Conservation (phyloP, 2,329 filamentous ascomycete species). For the Shiraia bambusicola region DNA sequence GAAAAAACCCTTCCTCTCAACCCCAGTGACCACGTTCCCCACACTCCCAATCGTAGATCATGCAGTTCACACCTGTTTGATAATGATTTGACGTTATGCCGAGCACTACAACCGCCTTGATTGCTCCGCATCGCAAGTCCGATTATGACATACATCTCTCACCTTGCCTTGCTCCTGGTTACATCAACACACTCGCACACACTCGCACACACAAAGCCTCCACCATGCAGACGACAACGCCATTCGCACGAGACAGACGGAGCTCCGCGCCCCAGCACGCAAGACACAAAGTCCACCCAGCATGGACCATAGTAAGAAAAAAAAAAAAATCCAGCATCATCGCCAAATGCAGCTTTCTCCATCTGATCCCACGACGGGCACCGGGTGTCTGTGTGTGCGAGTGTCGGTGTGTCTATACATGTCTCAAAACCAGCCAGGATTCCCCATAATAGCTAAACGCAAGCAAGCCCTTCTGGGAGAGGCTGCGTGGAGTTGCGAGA, state of each 20-base stretch:
- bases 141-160: slow-evolving; percentile 22
- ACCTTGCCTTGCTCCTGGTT: slow-evolving; percentile 15
- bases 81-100: slow-evolving; percentile 16
- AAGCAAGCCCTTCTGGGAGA: slow-evolving; percentile 32
- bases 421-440: slow-evolving; percentile 1
- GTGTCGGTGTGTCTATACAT: slow-evolving; percentile 1
- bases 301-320: too few relatives aligned
- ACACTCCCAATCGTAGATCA: slow-evolving; percentile 35
- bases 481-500: too few relatives aligned
- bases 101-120: slow-evolving; percentile 20
- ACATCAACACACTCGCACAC: slow-evolving; percentile 15
- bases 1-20: slow-evolving; percentile 20
- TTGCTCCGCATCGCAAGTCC: slow-evolving; percentile 13
- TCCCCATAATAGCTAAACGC: slow-evolving; percentile 7
- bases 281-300: too few relatives aligned
- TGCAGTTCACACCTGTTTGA: slow-evolving; percentile 25
- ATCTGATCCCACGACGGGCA: too few relatives aligned
- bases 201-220: slow-evolving; percentile 10
- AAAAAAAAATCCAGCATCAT: too few relatives aligned
- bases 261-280: too few relatives aligned
- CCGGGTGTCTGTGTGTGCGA: slow-evolving; percentile 2
- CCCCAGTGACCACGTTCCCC: slow-evolving; percentile 31
- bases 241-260: too few relatives aligned
- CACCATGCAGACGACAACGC: too few relatives aligned
- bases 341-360: too few relatives aligned